Conservation (phyloP, 495 filamentous ascomycete genomes). For the Stereocaulon alpinum region DNA sequence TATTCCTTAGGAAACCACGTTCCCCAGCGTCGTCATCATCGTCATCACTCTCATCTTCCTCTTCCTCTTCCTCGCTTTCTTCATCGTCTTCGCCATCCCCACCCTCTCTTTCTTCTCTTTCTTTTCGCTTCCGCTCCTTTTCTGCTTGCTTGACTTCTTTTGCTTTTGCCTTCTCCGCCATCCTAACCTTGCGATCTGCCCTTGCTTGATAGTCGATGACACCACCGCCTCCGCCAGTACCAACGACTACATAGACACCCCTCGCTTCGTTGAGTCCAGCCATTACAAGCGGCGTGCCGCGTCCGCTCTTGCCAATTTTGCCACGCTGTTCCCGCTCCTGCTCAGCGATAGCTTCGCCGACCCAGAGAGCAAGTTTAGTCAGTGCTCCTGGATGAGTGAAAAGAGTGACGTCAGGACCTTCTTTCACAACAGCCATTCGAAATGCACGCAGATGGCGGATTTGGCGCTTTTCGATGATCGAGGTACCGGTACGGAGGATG, state of each 20-base stretch:
- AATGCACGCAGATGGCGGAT: constrained; percentile 86
- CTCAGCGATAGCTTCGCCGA: constrained; percentile 84
- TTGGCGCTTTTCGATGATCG: constrained; percentile 83
- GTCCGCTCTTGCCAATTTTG: constrained; percentile 54
- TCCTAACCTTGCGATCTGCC: constrained; percentile 47
- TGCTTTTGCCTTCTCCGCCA: constrained; percentile 50
- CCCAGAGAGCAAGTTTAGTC: constrained; percentile 86
- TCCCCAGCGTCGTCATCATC: constrained; percentile 53
- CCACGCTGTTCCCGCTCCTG: constrained; percentile 68
- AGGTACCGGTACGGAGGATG: constrained; percentile 86
- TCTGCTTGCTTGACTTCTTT: constrained; percentile 55
- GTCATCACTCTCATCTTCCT: constrained; percentile 44
- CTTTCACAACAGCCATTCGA: constrained; percentile 90
- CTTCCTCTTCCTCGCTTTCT: constrained; percentile 39
- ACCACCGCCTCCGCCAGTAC: constrained; percentile 71
- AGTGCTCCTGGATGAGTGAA: constrained; percentile 88
- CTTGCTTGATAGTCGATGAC: constrained; percentile 51
- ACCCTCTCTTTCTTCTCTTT: constrained; percentile 26
- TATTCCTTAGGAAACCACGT: constrained; percentile 51
- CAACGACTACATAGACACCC: constrained; percentile 84
- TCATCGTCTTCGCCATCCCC: constrained; percentile 50
- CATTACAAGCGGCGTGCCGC: constrained; percentile 77
- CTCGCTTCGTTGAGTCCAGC: constrained; percentile 80
- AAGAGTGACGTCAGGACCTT: constrained; percentile 77
- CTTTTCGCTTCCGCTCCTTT: constrained; percentile 47